Percentiles rank a stretch among this genome's conserved stretches.
phyloP scores from a whole-genome alignment of 495 filamentous ascomycete genomes.

The Penicillium chermesinum region DNA sequence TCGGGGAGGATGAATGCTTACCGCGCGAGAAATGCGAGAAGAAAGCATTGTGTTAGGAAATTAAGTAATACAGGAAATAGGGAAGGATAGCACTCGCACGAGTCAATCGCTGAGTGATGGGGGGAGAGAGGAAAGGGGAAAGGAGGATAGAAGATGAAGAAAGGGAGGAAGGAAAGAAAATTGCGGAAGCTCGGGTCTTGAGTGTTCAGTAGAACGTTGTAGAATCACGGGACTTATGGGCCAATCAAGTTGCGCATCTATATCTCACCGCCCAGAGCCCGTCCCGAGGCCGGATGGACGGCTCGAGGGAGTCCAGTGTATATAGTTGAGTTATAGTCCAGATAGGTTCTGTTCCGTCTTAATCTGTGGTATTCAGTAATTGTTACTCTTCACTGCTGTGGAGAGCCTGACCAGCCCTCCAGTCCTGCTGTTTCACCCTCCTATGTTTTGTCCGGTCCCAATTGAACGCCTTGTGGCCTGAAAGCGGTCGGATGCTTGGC shows the following conservation, averaged over 20 bases:
- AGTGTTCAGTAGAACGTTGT: constrained; percentile 31
- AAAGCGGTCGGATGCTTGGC: neutral
- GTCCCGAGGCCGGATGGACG: neutral
- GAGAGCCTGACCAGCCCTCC: too few relatives aligned
- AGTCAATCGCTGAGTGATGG: constrained; percentile 39
- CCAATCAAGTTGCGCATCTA: neutral
- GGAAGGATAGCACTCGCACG: constrained; percentile 31
- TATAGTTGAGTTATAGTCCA: too few relatives aligned
- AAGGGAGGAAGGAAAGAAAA: constrained; percentile 34
- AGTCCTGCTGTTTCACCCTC: too few relatives aligned
- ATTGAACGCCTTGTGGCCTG: neutral
- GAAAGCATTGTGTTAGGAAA: constrained; percentile 50
- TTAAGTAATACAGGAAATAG: constrained; percentile 37
- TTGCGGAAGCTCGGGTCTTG: constrained; percentile 45
- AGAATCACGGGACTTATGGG: constrained; percentile 26
- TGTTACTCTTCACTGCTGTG: too few relatives aligned
- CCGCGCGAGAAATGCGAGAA: constrained; percentile 57
- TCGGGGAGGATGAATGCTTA: constrained; percentile 47
- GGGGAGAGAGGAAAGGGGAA: constrained; percentile 24
- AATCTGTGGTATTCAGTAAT: too few relatives aligned
- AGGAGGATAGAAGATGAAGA: constrained; percentile 23
- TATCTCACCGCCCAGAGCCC: neutral
- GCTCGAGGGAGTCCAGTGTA: neutral
- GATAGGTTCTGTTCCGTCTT: too few relatives aligned
- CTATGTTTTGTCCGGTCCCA: neutral